phyloP scores from a whole-genome alignment of 75 land plant species.

The Pinus taeda region DNA sequence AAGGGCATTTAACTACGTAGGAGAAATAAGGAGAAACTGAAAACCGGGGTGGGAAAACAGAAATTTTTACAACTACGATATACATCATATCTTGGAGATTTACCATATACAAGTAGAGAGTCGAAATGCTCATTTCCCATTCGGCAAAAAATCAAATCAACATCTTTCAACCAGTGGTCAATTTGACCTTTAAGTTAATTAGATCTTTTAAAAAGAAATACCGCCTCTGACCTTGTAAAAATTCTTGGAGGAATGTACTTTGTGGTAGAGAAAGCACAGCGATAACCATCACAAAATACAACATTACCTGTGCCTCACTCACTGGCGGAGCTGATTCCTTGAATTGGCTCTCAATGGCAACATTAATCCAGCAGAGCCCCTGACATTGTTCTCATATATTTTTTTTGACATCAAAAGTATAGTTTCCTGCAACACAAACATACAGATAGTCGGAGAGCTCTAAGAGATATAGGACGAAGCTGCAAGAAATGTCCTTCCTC shows the following conservation, averaged over 20 bases:
- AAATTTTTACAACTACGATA: neutral
- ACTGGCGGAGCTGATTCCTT: neutral
- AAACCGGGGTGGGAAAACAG: no score
- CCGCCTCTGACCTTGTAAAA: neutral
- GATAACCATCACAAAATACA: neutral
- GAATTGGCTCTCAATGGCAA: neutral
- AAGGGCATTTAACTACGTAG: no score
- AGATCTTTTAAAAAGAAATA: neutral
- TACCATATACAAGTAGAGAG: neutral
- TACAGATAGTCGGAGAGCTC: constrained; percentile 25
- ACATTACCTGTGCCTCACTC: no score
- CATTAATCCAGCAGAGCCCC: neutral
- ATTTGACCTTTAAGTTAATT: neutral
- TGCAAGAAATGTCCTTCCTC: constrained; percentile 37
- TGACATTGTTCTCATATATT: constrained; percentile 1
- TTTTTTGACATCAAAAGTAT: constrained; percentile 1
- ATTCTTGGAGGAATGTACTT: neutral
- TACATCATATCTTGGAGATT: neutral
- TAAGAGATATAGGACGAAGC: constrained; percentile 28
- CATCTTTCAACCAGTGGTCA: neutral
- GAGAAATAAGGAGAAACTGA: no score
- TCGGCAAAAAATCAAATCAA: neutral
- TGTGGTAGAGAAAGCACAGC: neutral
- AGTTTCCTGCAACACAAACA: constrained; percentile 18
- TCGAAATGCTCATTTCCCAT: neutral